phyloP scores from a whole-genome alignment of 371 early-diverging fungal species.

The Mucor circinelloides region DNA sequence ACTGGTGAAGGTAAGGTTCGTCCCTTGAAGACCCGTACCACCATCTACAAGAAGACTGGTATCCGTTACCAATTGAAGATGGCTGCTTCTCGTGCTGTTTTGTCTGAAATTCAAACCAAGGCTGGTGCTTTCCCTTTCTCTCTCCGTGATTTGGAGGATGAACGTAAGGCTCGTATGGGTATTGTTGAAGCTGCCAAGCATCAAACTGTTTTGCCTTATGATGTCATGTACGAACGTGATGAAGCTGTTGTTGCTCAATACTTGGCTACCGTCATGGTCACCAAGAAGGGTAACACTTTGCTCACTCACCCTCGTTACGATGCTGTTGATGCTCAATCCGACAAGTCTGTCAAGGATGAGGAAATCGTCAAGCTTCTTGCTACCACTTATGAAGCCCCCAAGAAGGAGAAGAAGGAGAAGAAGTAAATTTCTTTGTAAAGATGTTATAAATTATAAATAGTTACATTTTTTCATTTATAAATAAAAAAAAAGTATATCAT shows the following conservation, averaged over 20 bases:
- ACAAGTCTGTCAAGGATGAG: conserved; percentile 77
- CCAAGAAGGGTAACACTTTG: conserved; percentile 81
- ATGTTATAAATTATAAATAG: not conserved
- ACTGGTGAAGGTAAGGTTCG: conserved; percentile 89
- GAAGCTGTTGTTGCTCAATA: conserved; percentile 85
- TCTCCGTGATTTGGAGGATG: conserved; percentile 79
- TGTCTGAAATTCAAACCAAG: conserved; percentile 75
- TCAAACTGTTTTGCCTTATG: conserved; percentile 80
- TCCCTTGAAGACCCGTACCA: conserved; percentile 77
- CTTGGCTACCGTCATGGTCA: conserved; percentile 87
- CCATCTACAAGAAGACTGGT: conserved; percentile 90
- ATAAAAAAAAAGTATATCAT: conserved; percentile 10
- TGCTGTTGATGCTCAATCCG: conserved; percentile 67
- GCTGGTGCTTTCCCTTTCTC: conserved; percentile 92
- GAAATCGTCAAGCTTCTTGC: conserved; percentile 70
- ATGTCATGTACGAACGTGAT: conserved; percentile 85
- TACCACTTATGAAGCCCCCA: conserved; percentile 37
- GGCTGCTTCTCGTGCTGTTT: conserved; percentile 79
- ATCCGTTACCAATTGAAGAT: conserved; percentile 88
- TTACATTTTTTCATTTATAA: not conserved
- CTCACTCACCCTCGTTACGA: conserved; percentile 76
- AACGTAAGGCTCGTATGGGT: conserved; percentile 91
- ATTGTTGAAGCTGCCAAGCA: conserved; percentile 88
- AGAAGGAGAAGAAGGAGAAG: conserved; percentile 26
- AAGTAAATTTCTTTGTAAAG: conserved; percentile 8